Conservation (phyloP, 2,329 filamentous ascomycete genomes). For the Xylaria multiplex region DNA sequence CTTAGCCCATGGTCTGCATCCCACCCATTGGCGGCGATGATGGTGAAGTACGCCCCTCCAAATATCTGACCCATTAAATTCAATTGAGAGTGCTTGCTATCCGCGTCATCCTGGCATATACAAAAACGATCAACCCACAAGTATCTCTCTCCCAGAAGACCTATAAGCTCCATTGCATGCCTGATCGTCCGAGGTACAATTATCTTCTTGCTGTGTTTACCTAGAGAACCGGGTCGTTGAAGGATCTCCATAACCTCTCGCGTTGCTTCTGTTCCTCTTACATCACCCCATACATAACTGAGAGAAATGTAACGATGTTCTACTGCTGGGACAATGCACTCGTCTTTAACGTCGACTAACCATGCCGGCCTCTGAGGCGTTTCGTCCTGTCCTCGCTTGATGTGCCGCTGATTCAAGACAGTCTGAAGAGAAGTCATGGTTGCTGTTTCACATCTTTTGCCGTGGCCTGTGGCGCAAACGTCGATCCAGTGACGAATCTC, state of each 20-base stretch:
- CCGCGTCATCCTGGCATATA: slow-evolving; percentile 12
- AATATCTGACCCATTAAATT: slow-evolving; percentile 22
- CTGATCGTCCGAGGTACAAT: slow-evolving; percentile 2
- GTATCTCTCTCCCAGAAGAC: not conserved
- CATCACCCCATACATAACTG: slow-evolving; percentile 19
- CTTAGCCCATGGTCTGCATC: slow-evolving; percentile 13
- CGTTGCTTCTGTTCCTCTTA: not conserved
- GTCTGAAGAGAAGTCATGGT: not conserved
- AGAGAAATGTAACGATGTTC: slow-evolving; percentile 1
- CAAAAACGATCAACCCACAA: slow-evolving; percentile 14
- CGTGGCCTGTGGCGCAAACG: too few relatives aligned
- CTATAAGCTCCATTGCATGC: not conserved
- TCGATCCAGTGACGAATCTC: too few relatives aligned
- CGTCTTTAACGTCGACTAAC: not conserved
- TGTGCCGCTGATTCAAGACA: not conserved
- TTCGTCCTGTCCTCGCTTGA: not conserved
- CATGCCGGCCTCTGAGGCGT: not conserved
- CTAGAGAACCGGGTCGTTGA: not conserved
- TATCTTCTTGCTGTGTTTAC: not conserved
- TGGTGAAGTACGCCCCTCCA: slow-evolving; percentile 19
- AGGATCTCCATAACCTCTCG: not conserved
- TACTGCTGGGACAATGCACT: not conserved
- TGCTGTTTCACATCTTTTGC: too few relatives aligned
- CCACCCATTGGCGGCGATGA: slow-evolving; percentile 13
- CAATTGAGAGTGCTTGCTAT: slow-evolving; percentile 7